A percentile compares a stretch with the other conserved stretches of the same genome.
phyloP scores from a whole-genome alignment of 768 basidiomycete genomes.

The Antrodiella citrinella region DNA sequence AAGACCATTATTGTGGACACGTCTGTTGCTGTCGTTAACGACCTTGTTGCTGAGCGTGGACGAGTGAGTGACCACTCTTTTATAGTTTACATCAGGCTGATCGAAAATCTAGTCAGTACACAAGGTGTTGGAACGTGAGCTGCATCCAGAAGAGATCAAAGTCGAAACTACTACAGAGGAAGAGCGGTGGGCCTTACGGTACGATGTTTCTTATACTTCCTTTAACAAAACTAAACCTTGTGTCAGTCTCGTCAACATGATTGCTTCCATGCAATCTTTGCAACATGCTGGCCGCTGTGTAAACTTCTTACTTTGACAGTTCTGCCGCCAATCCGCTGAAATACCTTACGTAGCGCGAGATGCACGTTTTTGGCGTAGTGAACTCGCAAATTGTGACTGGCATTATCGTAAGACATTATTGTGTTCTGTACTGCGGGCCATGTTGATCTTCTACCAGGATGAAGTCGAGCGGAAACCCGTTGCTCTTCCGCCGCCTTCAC shows the following conservation, averaged over 20 bases:
- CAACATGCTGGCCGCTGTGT: constrained; percentile 42
- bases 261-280: constrained; percentile 54
- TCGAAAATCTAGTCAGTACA: constrained; percentile 66
- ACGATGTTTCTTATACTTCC: constrained; percentile 13
- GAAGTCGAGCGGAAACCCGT: constrained; percentile 31
- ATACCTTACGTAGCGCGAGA: background rate
- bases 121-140: constrained; percentile 66
- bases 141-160: constrained; percentile 46
- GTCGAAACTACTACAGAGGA: constrained; percentile 49
- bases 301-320: constrained; percentile 10
- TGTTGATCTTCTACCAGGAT: constrained; percentile 32
- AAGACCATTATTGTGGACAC: constrained; percentile 51
- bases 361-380: constrained; percentile 70
- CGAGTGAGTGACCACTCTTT: constrained; percentile 30
- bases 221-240: constrained; percentile 3
- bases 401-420: constrained; percentile 47
- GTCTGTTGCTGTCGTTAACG: constrained; percentile 44
- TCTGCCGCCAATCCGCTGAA: background rate
- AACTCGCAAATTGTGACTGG: constrained; percentile 60
- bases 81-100: too few species aligned
- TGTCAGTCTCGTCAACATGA: constrained; percentile 64
- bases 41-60: constrained; percentile 45
- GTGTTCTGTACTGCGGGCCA: background rate
- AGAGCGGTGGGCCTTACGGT: constrained; percentile 77
- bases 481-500: background rate